Conservation (phyloP, 208 protist genomes). For the Leishmania tarentolae region DNA sequence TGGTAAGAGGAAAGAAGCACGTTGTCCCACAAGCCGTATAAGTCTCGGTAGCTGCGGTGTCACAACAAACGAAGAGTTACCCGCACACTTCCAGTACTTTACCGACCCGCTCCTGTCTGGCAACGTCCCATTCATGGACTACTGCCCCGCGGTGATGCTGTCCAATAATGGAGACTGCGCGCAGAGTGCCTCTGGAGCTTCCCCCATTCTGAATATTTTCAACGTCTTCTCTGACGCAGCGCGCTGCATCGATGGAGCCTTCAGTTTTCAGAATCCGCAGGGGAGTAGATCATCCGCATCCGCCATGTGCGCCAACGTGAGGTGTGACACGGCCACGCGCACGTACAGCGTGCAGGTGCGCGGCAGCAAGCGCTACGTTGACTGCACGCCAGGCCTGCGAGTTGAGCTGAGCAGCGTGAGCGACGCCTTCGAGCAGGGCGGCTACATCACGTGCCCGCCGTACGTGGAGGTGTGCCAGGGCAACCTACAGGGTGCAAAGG, state of each 20-base stretch:
- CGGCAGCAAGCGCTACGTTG: background rate
- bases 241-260: constrained; percentile 4
- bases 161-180: constrained; percentile 14
- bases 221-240: constrained; percentile 6
- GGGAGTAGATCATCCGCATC: background rate
- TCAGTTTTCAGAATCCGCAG: background rate
- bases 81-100: background rate
- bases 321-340: constrained; percentile 1
- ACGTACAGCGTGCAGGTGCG: constrained; percentile 15
- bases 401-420: background rate
- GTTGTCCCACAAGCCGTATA: background rate
- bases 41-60: background rate
- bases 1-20: background rate
- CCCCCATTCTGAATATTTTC: background rate
- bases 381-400: background rate
- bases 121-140: background rate
- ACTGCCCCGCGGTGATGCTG: background rate
- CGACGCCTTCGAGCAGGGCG: constrained; percentile 1
- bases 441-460: constrained; percentile 16
- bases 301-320: constrained; percentile 8
- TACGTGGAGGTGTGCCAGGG: constrained; percentile 14
- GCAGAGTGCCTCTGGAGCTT: constrained; percentile 4
- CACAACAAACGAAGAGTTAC: background rate
- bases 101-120: background rate
- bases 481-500: too few relatives aligned